Base-by-base conservation (phyloP, 2,329 filamentous ascomycete species). In the Escovopsis sp. region DNA sequence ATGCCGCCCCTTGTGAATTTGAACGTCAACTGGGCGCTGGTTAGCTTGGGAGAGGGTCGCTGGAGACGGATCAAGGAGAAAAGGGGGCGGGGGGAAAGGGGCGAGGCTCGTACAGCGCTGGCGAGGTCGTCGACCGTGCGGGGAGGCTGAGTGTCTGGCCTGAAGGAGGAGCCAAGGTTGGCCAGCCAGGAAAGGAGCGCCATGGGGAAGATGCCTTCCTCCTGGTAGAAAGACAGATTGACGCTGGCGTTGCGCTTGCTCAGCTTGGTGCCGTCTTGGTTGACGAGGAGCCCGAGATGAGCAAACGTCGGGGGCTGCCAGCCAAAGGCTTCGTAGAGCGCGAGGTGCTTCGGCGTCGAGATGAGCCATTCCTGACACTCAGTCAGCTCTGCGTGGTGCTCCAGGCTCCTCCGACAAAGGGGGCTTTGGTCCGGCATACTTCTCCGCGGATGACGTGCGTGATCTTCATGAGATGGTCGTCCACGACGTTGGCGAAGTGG, bases 401-500 rank as follows among this genome's bases (percentile, higher is more conserved):
- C 23, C 3, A 23, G 23, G 23, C 23, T 5, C 23, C 23, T n/a
- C 2, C 12, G 26, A 41, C 3, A 33, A 18, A 4, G 28, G 28
- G 11, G 28, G 4, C 2, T 11, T 23, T n/a, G 33, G 23, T 18
- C 30, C 19, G n/a, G 26, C 3, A 4, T 62, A 83, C 80, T 26
- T 82, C 81, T 42, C 89, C 91, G 36, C 91, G 80, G 45, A 98
- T 84, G 12, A 98, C 91, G 60, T 96, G 89, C 0, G 88, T 95
- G 51, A 98, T 93, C 46, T 85, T 67, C 91, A 98, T 98, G 46
- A 82, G 69, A 59, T 95, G 85, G 55, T 98, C 91, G 56, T 98
- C 91, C 4, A 98, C 81, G 8, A 98, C 89, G 55, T 96, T 98
- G 4, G 91, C 91, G 47, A 98, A 80, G 60, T 98, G 91, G 56